Percentiles rank a stretch among this genome's conserved stretches.
Evolutionary conservation across 257 asterid genomes (phyloP).

Genomic region (Fraxinus quadrangulata): DNA sequence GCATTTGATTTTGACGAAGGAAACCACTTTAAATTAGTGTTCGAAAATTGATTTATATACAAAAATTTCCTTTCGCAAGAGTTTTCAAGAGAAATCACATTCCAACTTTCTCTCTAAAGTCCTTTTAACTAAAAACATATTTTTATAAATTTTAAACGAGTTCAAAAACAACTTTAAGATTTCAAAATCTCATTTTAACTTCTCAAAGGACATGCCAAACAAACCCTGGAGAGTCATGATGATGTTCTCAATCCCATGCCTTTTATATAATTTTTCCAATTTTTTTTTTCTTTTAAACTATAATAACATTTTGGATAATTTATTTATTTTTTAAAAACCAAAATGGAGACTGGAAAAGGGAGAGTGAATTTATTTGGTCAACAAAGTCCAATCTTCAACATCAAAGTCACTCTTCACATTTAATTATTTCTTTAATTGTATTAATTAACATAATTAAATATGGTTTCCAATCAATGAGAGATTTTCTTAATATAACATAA

Average conservation of each 20-base stretch:
- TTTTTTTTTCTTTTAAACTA: background rate
- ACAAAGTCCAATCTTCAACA: background rate
- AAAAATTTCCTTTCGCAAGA: no score
- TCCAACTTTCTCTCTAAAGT: background rate
- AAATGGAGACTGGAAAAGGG: background rate
- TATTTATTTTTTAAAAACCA: background rate
- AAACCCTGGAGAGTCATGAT: no score
- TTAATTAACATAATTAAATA: constrained; percentile 4
- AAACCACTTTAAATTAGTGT: no score
- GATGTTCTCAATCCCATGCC: no score
- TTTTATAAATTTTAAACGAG: no score
- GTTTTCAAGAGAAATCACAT: no score
- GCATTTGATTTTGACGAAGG: no score
- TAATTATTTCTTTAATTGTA: constrained; percentile 8
- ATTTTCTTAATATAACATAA: background rate
- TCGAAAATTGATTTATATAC: no score
- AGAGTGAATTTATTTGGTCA: background rate
- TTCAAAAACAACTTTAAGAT: no score
- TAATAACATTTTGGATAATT: background rate
- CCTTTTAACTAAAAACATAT: no score
- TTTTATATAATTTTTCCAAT: background rate
- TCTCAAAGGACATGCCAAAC: no score
- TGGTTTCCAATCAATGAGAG: background rate
- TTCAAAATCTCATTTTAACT: no score
- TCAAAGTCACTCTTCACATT: background rate